Conservation (phyloP, 257 asterid species). For the Apocynum venetum region DNA sequence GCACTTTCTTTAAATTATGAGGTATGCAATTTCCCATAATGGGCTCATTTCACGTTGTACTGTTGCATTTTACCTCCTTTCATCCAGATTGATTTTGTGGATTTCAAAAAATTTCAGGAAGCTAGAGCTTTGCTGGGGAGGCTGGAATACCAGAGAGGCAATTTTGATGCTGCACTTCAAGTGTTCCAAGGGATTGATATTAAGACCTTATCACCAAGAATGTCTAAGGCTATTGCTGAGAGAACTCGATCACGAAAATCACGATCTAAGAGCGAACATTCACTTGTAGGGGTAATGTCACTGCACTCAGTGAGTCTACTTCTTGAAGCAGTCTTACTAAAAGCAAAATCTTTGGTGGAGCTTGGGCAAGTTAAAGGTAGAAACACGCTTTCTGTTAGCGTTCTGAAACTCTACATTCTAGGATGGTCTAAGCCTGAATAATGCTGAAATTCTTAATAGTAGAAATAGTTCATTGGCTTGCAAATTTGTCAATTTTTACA, state of each 20-base stretch:
- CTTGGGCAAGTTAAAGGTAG: constrained; percentile 80
- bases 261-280: constrained; percentile 38
- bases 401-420: not conserved
- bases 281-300: constrained; percentile 62
- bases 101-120: constrained; percentile 43
- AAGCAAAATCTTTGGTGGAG: constrained; percentile 67
- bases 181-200: constrained; percentile 92
- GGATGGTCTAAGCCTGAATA: not conserved
- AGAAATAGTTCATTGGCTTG: not conserved
- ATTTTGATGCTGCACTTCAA: constrained; percentile 92
- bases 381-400: not conserved
- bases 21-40: constrained; percentile 28
- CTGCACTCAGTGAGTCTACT: constrained; percentile 81
- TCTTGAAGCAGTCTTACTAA: constrained; percentile 79
- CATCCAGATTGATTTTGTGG: not conserved
- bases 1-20: constrained; percentile 87
- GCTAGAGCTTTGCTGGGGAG: constrained; percentile 94
- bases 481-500: not conserved
- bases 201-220: constrained; percentile 55
- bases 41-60: not conserved
- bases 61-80: not conserved
- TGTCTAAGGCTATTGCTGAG: constrained; percentile 65
- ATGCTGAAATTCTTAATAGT: not conserved
- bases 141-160: constrained; percentile 90
- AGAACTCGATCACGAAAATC: constrained; percentile 51